Conservation (phyloP, 1,284 basidiomycete species). For the Naganishia cerealis region DNA sequence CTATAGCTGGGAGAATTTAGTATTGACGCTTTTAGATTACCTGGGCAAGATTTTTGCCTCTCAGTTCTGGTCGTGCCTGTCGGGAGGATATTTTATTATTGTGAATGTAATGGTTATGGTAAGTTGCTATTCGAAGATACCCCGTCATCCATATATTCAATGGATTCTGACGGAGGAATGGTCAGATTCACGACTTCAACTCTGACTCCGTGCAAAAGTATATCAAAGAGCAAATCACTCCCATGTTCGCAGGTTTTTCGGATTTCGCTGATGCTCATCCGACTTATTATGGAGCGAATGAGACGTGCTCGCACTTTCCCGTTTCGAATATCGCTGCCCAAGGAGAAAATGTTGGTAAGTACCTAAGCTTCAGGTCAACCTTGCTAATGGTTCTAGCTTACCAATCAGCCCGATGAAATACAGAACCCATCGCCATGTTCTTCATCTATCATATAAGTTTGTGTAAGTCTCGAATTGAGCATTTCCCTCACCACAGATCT, state of each 20-base stretch:
- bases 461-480: background rate
- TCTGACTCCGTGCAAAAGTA: background rate
- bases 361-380: background rate
- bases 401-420: background rate
- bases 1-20: background rate
- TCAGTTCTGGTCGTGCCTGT: background rate
- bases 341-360: constrained; percentile 3
- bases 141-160: no score
- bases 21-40: background rate
- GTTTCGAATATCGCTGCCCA: constrained; percentile 9
- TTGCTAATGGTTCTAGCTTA: background rate
- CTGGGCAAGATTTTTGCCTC: background rate
- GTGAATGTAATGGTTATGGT: constrained; percentile 15
- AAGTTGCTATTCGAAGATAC: background rate
- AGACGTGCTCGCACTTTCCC: constrained; percentile 20
- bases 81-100: constrained; percentile 1
- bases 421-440: constrained; percentile 11
- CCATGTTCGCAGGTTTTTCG: constrained; percentile 1
- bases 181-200: constrained; percentile 10
- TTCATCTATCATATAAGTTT: constrained; percentile 21
- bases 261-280: background rate
- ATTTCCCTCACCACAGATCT: background rate
- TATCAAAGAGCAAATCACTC: constrained; percentile 1
- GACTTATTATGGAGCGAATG: background rate
- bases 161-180: no score